A percentile compares a stretch with the other conserved stretches of the same genome.
phyloP scores from a whole-genome alignment of 805 yeast genomes.

The Kuraishia borneana region DNA sequence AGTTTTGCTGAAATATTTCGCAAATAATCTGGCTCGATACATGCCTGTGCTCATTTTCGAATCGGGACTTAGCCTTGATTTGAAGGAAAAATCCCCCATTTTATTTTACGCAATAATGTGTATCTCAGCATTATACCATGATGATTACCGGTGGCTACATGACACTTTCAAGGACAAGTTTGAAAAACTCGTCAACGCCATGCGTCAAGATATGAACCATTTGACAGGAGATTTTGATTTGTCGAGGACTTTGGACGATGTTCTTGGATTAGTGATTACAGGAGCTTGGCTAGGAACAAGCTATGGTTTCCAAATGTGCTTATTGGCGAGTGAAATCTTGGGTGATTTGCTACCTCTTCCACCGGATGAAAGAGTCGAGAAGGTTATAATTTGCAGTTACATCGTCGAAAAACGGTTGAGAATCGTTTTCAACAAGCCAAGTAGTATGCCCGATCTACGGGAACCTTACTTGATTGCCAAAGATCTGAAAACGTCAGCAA shows the following conservation, averaged over 20 bases:
- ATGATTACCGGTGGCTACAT: not conserved
- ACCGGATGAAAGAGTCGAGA: not conserved
- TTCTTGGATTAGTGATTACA: not conserved
- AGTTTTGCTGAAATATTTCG: not conserved
- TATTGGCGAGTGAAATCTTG: not conserved
- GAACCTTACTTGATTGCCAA: not conserved
- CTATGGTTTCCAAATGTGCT: slow-evolving; percentile 1
- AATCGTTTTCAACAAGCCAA: not conserved
- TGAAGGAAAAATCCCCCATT: not conserved
- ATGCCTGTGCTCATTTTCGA: slow-evolving; percentile 1
- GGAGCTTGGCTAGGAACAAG: slow-evolving; percentile 2
- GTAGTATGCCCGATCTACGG: not conserved
- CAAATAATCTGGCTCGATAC: slow-evolving; percentile 1
- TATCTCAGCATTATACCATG: not conserved
- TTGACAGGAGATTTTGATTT: not conserved
- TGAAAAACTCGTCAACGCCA: not conserved
- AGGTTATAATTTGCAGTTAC: not conserved
- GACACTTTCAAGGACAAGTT: not conserved
- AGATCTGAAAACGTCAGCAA: slow-evolving; percentile 2
- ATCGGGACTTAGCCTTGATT: not conserved
- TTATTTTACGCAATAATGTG: not conserved
- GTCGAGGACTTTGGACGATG: not conserved
- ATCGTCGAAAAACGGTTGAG: slow-evolving; percentile 1
- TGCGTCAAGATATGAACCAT: too few relatives aligned
- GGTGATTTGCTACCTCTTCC: slow-evolving; percentile 1